Evolutionary conservation across 2,329 filamentous ascomycete genomes (phyloP), one percentile per base, ranked within the genome.

Genomic region (Trichoderma sp.): DNA sequence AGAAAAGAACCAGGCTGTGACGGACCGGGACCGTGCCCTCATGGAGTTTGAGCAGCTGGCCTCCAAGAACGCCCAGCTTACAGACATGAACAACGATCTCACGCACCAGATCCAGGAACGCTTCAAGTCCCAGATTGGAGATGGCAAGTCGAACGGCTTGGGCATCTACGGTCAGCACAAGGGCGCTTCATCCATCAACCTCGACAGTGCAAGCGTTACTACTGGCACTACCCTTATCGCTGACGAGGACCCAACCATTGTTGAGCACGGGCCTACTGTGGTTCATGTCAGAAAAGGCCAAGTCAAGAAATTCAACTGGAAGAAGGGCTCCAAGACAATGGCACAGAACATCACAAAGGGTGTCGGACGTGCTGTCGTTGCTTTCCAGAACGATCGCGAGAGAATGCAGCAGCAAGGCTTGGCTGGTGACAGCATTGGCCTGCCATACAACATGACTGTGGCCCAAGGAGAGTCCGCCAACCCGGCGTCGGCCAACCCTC

Each of bases 281-380:
- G 93, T 98, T 73, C 97, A 96, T 77, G 97, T 98, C 74, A 91
- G 94, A 77, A 98, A 98, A 83, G 94, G 93, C 34, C 94, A 97
- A 79, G 90, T 92, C 69, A 97, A 94, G 84, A 98, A 98, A 81
- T 98, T 98, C 83, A 97, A 97, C 83, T 98, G 96, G 95, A 97
- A 98, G 87, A 97, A 97, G 85, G 94, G 94, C 51, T 93, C 93
- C 51, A 95, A 97, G 82, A 95, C 93, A 71, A 91, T 98, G 77
- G 95, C 95, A 32, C 97, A 98, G 82, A 95, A 95, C 78, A 93
- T 98, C 66, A 92, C 93, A 73, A 98, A 98, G 84, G 94, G 95
- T 67, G 90, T 98, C 81, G 97, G 97, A 82, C 93, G 94, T 70
- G 95, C 95, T 6, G 97, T 98, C 73, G 92, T 91, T 64, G 92